A percentile compares a stretch with the other conserved stretches of the same genome.
Conservation (phyloP, 129 eudicot species). For the Tanacetum coccineum region DNA sequence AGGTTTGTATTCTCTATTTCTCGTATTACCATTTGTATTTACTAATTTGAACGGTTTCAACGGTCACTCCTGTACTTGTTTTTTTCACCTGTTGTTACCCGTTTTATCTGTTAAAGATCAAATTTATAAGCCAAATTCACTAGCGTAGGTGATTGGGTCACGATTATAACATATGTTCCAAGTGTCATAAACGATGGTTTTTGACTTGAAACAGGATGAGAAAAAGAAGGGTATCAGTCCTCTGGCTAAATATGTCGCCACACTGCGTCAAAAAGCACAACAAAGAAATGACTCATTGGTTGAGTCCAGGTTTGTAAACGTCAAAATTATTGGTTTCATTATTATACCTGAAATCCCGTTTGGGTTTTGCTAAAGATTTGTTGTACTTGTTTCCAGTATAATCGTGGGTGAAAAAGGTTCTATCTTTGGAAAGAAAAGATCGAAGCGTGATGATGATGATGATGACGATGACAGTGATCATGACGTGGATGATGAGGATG, state of each 20-base stretch:
- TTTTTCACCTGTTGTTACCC: neutral
- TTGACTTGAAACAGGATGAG: constrained; percentile 49
- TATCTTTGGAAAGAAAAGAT: constrained; percentile 46
- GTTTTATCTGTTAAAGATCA: no score
- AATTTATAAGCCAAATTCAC: no score
- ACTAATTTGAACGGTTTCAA: no score
- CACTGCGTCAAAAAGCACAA: constrained; percentile 63
- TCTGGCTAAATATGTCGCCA: constrained; percentile 51
- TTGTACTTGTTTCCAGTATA: constrained; percentile 46
- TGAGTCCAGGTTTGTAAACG: constrained; percentile 47
- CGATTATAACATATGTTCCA: neutral
- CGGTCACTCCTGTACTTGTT: no score
- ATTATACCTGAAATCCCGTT: neutral
- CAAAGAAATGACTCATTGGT: constrained; percentile 51
- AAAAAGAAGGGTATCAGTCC: constrained; percentile 56
- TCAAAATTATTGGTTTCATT: constrained; percentile 23
- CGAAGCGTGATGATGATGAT: constrained; percentile 41
- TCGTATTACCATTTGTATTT: neutral
- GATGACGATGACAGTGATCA: constrained; percentile 38
- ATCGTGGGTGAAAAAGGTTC: constrained; percentile 66
- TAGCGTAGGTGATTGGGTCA: no score
- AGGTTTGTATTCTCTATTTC: constrained; percentile 44
- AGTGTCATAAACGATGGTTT: constrained; percentile 2
- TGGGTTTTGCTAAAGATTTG: constrained; percentile 17
- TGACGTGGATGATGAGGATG: constrained; percentile 30